A percentile compares a stretch with the other conserved stretches of the same genome.
These are phyloP conservation scores for Chlorencoelia australis DNA, from an alignment of 2,329 filamentous ascomycete genomes.

Conservation along the genomic window DNA sequence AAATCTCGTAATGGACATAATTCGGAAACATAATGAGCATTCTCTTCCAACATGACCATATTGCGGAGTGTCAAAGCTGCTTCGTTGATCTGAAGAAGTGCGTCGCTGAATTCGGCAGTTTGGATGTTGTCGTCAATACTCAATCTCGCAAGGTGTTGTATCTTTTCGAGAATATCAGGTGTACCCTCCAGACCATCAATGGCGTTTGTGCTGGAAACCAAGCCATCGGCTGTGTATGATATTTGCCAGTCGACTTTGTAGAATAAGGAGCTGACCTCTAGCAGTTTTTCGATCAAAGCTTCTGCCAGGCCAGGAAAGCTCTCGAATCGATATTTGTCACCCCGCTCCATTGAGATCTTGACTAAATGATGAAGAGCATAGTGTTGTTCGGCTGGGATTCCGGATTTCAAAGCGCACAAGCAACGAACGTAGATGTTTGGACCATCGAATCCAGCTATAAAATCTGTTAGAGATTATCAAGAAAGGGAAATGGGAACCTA, in stretches of 20 bases:
- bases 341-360: slow-evolving; percentile 88
- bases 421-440: slow-evolving; percentile 89
- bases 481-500: slow-evolving; percentile 31
- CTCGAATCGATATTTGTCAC: slow-evolving; percentile 93
- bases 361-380: slow-evolving; percentile 90
- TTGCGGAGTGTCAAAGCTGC: slow-evolving; percentile 83
- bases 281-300: slow-evolving; percentile 72
- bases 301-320: slow-evolving; percentile 84
- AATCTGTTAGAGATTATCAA: slow-evolving; percentile 9
- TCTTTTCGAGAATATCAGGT: slow-evolving; percentile 60
- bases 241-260: slow-evolving; percentile 77
- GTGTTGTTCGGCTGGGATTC: slow-evolving; percentile 71
- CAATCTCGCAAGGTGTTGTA: slow-evolving; percentile 50
- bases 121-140: slow-evolving; percentile 60
- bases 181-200: slow-evolving; percentile 60
- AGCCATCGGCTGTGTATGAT: slow-evolving; percentile 54
- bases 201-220: slow-evolving; percentile 37
- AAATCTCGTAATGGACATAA: slow-evolving; percentile 70
- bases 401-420: slow-evolving; percentile 71
- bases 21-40: slow-evolving; percentile 70
- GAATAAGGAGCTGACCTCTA: slow-evolving; percentile 69
- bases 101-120: slow-evolving; percentile 58
- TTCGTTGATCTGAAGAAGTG: slow-evolving; percentile 70
- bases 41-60: slow-evolving; percentile 89
- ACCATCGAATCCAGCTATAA: slow-evolving; percentile 50